Conservation (phyloP, 225 moss, liverwort and hornwort genomes). For the Polytrichum formosum region DNA sequence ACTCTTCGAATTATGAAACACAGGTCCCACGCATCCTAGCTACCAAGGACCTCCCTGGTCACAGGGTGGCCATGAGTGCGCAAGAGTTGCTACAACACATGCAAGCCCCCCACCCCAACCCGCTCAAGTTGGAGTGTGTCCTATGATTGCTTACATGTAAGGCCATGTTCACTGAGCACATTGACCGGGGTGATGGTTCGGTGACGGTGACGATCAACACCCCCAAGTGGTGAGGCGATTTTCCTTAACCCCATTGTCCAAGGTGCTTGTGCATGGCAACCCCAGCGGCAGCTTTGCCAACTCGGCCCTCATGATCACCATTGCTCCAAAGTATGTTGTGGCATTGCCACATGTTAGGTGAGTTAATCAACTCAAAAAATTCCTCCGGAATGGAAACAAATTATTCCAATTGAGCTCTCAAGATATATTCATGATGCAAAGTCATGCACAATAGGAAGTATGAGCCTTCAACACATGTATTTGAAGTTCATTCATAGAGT, state of each 20-base stretch:
- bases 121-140: conserved; percentile 10
- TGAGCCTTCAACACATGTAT: too few relatives aligned
- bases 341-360: too few relatives aligned
- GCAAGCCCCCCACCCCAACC: conserved; percentile 4
- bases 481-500: too few relatives aligned
- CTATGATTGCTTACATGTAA: conserved; percentile 21
- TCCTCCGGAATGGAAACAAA: too few relatives aligned
- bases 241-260: conserved; percentile 13
- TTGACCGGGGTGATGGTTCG: not conserved
- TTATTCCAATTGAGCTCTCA: too few relatives aligned
- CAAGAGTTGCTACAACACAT: conserved; percentile 22
- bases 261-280: conserved; percentile 11
- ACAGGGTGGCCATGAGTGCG: not conserved
- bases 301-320: too few relatives aligned
- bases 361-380: too few relatives aligned
- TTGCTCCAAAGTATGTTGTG: too few relatives aligned
- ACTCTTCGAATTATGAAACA: too few relatives aligned
- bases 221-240: conserved; percentile 1
- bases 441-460: too few relatives aligned
- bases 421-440: too few relatives aligned
- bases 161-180: conserved; percentile 21
- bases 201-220: not conserved
- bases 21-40: conserved; percentile 16
- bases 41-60: not conserved
- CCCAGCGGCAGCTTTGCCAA: too few relatives aligned